A percentile compares a stretch with the other conserved stretches of the same genome.
Conservation (phyloP, 306 rosid genomes). For the Lathyrus sativus region DNA sequence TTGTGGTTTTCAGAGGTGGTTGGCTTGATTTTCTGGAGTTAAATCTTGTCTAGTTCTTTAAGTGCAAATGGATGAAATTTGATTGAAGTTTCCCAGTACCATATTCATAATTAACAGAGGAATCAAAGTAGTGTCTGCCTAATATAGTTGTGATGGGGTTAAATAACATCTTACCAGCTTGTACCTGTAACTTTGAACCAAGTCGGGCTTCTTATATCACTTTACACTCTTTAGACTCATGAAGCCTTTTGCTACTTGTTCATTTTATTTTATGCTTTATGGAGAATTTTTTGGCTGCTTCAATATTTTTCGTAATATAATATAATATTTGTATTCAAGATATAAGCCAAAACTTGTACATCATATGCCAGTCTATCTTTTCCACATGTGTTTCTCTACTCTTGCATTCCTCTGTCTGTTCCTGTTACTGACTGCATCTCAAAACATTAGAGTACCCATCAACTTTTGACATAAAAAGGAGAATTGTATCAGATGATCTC, state of each 20-base stretch:
- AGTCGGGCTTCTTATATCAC: slow-evolving; percentile 12
- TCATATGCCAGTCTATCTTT: slow-evolving; percentile 2
- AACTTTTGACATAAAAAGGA: neutral
- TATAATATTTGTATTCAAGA: neutral
- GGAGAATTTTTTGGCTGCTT: neutral
- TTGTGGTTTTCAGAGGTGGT: neutral
- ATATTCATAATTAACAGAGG: neutral
- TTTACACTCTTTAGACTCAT: neutral
- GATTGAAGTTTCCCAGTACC: slow-evolving; percentile 4
- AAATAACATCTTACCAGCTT: slow-evolving; percentile 17
- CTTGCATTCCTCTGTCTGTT: neutral
- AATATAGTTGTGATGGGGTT: slow-evolving; percentile 1
- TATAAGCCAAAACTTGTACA: neutral
- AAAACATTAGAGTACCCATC: slow-evolving; percentile 9
- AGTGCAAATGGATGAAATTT: neutral
- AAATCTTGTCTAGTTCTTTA: slow-evolving; percentile 20
- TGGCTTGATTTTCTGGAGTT: slow-evolving; percentile 27
- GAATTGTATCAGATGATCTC: neutral
- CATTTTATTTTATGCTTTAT: slow-evolving; percentile 21
- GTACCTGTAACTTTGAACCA: neutral
- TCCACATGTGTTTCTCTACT: neutral
- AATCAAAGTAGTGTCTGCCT: slow-evolving; percentile 5
- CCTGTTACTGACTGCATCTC: slow-evolving; percentile 7
- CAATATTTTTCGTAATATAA: neutral
- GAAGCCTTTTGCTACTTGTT: neutral